phyloP scores from a whole-genome alignment of 345 rosid genomes.

The Arabis alpina region DNA sequence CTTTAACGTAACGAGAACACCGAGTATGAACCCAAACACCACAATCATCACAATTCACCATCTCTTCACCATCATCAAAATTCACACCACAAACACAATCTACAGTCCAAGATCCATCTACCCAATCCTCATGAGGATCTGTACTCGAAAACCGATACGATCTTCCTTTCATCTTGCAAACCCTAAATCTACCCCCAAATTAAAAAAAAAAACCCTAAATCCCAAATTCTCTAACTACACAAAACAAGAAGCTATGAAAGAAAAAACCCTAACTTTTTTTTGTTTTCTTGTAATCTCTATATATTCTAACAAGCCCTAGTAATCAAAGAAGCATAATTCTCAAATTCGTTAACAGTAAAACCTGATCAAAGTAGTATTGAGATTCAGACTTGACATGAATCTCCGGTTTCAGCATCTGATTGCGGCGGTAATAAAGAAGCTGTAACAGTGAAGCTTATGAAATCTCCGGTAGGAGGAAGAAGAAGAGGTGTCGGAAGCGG shows the following conservation, averaged over 20 bases:
- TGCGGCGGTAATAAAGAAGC: slow-evolving; percentile 9
- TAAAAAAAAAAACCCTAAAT: slow-evolving; percentile 27
- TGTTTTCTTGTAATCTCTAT: not conserved
- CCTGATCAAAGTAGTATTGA: slow-evolving; percentile 4
- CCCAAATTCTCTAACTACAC: slow-evolving; percentile 25
- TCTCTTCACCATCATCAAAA: slow-evolving; percentile 98
- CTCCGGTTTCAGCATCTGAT: slow-evolving; percentile 16
- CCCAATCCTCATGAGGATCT: slow-evolving; percentile 94
- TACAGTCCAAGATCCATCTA: slow-evolving; percentile 96
- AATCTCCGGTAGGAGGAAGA: not conserved
- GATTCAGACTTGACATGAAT: slow-evolving; percentile 14
- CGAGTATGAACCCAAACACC: slow-evolving; percentile 99
- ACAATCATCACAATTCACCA: slow-evolving; percentile 98
- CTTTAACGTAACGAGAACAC: slow-evolving; percentile 85
- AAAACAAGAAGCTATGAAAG: not conserved
- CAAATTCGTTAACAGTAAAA: slow-evolving; percentile 17
- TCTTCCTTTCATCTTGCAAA: slow-evolving; percentile 38
- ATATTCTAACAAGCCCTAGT: slow-evolving; percentile 23
- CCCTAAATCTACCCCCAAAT: slow-evolving; percentile 7
- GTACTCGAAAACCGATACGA: slow-evolving; percentile 47
- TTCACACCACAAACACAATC: slow-evolving; percentile 97
- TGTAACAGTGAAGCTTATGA: not conserved
- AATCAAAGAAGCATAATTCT: slow-evolving; percentile 13
- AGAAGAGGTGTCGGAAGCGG: slow-evolving; percentile 32
- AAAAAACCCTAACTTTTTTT: not conserved